These are phyloP conservation scores for Kwoniella dendrophila DNA, from an alignment of 768 basidiomycete genomes.

Conservation along the genomic window DNA sequence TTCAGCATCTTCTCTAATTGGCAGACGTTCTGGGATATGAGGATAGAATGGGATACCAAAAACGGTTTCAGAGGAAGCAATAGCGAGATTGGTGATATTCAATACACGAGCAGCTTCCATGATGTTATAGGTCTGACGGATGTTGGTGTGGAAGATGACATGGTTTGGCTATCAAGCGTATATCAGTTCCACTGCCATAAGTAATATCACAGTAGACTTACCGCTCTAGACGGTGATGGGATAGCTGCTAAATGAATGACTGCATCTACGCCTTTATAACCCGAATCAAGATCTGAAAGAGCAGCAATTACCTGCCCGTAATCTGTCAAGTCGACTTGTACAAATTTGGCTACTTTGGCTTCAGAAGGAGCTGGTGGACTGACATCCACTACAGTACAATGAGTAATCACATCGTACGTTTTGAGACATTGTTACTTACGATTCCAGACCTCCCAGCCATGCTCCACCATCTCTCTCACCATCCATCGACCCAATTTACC, in stretches of 20 bases:
- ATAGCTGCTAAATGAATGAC: constrained; percentile 53
- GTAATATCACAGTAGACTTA: constrained; percentile 18
- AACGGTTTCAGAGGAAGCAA: constrained; percentile 52
- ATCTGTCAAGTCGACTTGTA: constrained; percentile 48
- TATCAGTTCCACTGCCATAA: neutral
- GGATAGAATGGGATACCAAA: constrained; percentile 51
- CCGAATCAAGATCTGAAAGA: constrained; percentile 40
- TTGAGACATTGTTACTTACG: constrained; percentile 18
- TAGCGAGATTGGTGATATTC: constrained; percentile 47
- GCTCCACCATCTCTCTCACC: constrained; percentile 47
- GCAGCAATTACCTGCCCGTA: constrained; percentile 48
- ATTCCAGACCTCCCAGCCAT: constrained; percentile 47
- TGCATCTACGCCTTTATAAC: constrained; percentile 43
- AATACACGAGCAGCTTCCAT: constrained; percentile 49
- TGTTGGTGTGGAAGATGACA: constrained; percentile 51
- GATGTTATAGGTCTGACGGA: constrained; percentile 52
- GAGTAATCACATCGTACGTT: neutral
- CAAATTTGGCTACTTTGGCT: constrained; percentile 31
- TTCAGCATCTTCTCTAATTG: constrained; percentile 42
- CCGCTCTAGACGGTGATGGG: constrained; percentile 40
- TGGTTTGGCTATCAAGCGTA: constrained; percentile 39
- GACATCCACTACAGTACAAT: constrained; percentile 31
- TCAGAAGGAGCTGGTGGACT: constrained; percentile 35
- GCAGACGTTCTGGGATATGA: constrained; percentile 30
- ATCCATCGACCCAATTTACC: constrained; percentile 47